Base-by-base conservation (phyloP, 768 basidiomycete species). In the Rhodosporidiobolus sp. region DNA sequence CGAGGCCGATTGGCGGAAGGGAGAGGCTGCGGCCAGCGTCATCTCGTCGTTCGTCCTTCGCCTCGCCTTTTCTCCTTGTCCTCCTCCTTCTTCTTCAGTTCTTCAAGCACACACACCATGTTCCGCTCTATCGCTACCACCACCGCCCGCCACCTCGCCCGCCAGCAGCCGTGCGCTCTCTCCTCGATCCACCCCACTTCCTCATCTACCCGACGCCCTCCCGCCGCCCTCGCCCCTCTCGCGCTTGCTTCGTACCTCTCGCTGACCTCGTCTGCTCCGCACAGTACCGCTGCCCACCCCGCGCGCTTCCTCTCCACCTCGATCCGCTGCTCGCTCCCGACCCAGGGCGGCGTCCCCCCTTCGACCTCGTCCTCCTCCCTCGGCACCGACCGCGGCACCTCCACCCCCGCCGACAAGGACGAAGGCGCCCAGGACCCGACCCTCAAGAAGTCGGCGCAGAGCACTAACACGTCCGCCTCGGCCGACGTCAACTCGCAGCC, bases 391-490 rank as follows among this genome's bases (percentile, higher is more conserved):
- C 57, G 57, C 43, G 57, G 57, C 35, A 10, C 8, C 1, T 58
- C 57, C 9, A 14, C 24, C 57, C 57, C 35, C 57, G 14, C 24
- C 35, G 57, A 58, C 38, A 20, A 6, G 2, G 7, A 58, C 38
- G 57, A 58, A 26, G 57, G 57, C 38, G 57, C 35, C 8, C 57
- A 58, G 35, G 35, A 28, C 24, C 38, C 35, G 8, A 28, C 26
- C 24, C 57, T 58, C 35, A 43, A 26, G 11, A 58, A 58, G 38
- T 20, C 24, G 8, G 35, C 24, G 7, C 57, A 58, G 57, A 28
- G 38, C 16, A 58, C 57, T 35, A 58, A 58, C 57, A 58, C 57
- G 9, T 58, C 57, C n/a, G 35, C 57, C 35, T 58, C 57, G 19
- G 43, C 57, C 11, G 57, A 32, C 57, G 57, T 34, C 35, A 58